Evolutionary conservation across 306 rosid species (phyloP).

Genomic region (Trifolium subterraneum): DNA sequence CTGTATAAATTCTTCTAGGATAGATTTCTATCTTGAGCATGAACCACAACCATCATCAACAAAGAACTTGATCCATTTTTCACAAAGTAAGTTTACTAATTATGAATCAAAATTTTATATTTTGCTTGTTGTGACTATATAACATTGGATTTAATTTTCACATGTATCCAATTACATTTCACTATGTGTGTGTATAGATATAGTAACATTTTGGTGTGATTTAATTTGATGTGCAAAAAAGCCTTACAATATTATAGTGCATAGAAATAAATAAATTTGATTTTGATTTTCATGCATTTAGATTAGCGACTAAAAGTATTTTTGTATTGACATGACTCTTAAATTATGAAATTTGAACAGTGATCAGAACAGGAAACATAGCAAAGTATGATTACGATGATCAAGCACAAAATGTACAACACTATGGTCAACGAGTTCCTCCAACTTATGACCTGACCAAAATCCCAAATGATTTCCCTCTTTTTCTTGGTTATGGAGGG

Average conservation of each 20-base stretch:
- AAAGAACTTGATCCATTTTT: conserved; percentile 74
- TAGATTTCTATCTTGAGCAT: conserved; percentile 48
- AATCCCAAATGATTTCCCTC: conserved; percentile 67
- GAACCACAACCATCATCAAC: conserved; percentile 66
- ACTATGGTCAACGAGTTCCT: conserved; percentile 63
- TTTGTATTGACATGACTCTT: background rate
- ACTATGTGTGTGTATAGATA: background rate
- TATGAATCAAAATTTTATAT: background rate
- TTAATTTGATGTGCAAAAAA: background rate
- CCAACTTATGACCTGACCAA: conserved; percentile 56
- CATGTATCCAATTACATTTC: background rate
- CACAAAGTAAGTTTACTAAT: conserved; percentile 67
- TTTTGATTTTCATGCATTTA: background rate
- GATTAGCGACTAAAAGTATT: background rate
- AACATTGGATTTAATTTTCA: background rate
- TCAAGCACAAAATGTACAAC: conserved; percentile 42
- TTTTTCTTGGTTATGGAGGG: conserved; percentile 62
- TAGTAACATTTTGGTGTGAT: background rate
- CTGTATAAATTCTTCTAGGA: conserved; percentile 62
- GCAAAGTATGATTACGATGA: conserved; percentile 59
- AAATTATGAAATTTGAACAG: conserved; percentile 44
- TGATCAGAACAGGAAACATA: conserved; percentile 58
- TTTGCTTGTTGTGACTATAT: no score
- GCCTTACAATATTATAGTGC: background rate
- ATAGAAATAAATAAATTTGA: no score